Base-by-base conservation (phyloP, 2,329 filamentous ascomycete genomes). In the Verticillium isaacii region DNA sequence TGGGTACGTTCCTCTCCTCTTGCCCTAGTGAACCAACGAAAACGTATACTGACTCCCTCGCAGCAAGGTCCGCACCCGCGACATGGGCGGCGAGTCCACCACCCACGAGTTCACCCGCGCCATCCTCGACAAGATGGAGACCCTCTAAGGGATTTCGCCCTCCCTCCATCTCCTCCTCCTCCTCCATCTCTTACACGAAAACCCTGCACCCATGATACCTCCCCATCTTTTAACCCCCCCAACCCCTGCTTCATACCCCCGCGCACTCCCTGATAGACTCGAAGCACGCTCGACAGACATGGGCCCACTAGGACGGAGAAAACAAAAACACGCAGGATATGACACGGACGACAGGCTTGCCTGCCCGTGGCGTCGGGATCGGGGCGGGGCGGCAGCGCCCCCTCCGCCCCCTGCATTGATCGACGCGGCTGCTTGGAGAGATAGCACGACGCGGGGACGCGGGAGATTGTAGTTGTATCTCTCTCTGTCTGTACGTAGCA, bases 51-150 rank as follows among this genome's bases (percentile, higher is more conserved):
- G 72, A 87, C 74, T 64, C 56, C 62, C 32, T n/a, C 62, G 73
- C 70, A 95, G 93, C 76, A 89, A 92, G 80, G 84, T 87, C 73
- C 89, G 93, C 77, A 99, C 95, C 67, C 89, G 90, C 72, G 95
- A 99, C 75, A 97, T 99, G 95, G 94, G 94, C 74, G 95, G 95
- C 76, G 82, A 89, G 68, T 87, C 87, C 73, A 92, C 90, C 71
- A 99, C 94, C 66, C 88, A 97, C 80, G 89, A 98, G 78, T 99
- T 98, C 83, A 98, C 95, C 72, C 85, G 89, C 72, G 93, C 95
- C 71, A 91, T 99, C 74, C 85, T 99, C 74, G 87, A 93, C 82
- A 92, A 95, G 85, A 96, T 99, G 93, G 94, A 98, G 84, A 80
- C 82, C 69, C 72, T 88, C 75, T 89, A 85, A 85, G 75, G 55